Percentiles rank a stretch among this genome's conserved stretches.
These are phyloP conservation scores for Pichiaceae sp. DNA, from an alignment of 1,139 yeast species.

Conservation along the genomic window DNA sequence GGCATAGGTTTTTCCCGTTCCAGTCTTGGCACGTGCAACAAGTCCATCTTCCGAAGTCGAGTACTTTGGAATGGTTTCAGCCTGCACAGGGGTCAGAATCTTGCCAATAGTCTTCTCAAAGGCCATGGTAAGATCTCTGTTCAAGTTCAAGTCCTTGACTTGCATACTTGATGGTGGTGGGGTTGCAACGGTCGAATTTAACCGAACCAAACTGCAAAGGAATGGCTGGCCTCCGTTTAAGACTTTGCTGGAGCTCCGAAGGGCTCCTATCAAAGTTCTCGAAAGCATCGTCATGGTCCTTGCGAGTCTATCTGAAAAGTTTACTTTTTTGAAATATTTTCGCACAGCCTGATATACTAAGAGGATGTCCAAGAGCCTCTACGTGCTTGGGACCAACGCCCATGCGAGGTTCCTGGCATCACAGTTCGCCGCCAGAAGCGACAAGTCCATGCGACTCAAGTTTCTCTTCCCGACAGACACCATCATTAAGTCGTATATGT, in stretches of 20 bases:
- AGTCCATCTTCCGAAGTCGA: constrained; percentile 47
- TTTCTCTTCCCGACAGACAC: constrained; percentile 11
- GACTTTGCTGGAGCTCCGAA: no score
- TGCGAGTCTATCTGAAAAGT: no score
- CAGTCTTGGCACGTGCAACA: constrained; percentile 88
- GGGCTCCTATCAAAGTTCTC: no score
- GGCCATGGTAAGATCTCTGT: constrained; percentile 17
- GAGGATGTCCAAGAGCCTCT: constrained; percentile 1
- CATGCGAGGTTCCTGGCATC: constrained; percentile 4
- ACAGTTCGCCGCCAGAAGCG: constrained; percentile 1
- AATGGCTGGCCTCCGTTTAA: no score
- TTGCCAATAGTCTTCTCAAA: constrained; percentile 19
- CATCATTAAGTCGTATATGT: constrained; percentile 10
- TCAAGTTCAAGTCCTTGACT: constrained; percentile 19
- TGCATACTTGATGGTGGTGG: not conserved
- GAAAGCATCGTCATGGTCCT: no score
- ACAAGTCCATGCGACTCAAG: not conserved
- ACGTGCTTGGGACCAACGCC: constrained; percentile 3
- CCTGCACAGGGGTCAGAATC: constrained; percentile 71
- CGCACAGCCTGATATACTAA: no score
- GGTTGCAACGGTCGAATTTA: not conserved
- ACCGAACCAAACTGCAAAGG: not conserved
- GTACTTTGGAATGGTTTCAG: constrained; percentile 60
- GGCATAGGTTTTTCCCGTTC: constrained; percentile 92
- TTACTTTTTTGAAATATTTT: no score